Evolutionary conservation across 495 filamentous ascomycete genomes (phyloP).

Genomic region (Penicillium mononematosum): DNA sequence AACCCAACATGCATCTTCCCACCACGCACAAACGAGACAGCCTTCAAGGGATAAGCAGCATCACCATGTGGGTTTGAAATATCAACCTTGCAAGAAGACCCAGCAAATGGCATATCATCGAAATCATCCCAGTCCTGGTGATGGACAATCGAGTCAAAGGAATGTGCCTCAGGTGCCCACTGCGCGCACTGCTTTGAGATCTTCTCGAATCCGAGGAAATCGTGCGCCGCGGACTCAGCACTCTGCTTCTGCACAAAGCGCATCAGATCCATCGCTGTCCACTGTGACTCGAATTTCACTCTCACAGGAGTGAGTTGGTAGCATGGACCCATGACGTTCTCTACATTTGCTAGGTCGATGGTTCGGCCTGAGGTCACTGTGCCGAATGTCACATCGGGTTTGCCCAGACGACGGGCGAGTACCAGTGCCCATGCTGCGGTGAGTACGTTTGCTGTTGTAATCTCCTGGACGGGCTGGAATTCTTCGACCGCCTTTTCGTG

Average conservation of each 20-base stretch:
- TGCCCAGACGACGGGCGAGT: constrained; percentile 50
- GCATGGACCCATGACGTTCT: constrained; percentile 48
- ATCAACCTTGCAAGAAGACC: constrained; percentile 32
- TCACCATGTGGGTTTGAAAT: constrained; percentile 41
- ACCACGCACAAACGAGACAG: constrained; percentile 37
- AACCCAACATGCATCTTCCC: constrained; percentile 37
- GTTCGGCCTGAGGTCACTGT: constrained; percentile 53
- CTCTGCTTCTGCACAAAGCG: constrained; percentile 34
- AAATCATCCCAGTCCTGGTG: constrained; percentile 42
- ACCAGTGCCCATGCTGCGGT: constrained; percentile 63
- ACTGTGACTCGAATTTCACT: constrained; percentile 31
- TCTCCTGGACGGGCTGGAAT: constrained; percentile 41
- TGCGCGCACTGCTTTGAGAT: constrained; percentile 28
- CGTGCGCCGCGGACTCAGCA: constrained; percentile 30
- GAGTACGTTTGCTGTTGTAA: constrained; percentile 57
- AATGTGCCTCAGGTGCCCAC: constrained; percentile 21
- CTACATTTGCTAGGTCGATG: constrained; percentile 43
- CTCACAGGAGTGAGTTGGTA: constrained; percentile 39
- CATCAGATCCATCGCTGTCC: constrained; percentile 39
- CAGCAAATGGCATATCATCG: constrained; percentile 44
- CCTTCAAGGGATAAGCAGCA: constrained; percentile 37
- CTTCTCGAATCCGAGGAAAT: constrained; percentile 34
- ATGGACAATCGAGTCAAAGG: constrained; percentile 35
- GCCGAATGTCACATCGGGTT: constrained; percentile 59
- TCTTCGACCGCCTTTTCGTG: constrained; percentile 42